Evolutionary conservation across 2,329 filamentous ascomycete genomes (phyloP), one percentile per base, ranked within the genome.

Genomic region (Penicillium sp.): DNA sequence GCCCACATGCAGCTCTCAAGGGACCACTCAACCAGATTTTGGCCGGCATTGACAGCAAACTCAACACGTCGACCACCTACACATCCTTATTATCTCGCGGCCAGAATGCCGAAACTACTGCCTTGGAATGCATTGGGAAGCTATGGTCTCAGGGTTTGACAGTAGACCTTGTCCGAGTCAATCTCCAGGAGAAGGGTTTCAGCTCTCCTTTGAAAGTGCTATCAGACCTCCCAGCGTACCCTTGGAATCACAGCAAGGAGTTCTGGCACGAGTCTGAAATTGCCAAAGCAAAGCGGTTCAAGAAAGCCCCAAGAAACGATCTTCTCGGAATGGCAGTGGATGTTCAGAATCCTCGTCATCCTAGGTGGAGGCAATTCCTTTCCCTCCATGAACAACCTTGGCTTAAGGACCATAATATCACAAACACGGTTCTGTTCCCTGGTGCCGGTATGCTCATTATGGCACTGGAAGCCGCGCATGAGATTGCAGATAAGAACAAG

Each of bases 371-470:
- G 14, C 63, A 70, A 40, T 65, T 65, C 47, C 49, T 71, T 9
- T 59, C 68, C 7, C 47, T 66, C n/a, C 57, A 55, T 3, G 69
- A 71, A 47, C 65, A 65, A 8, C 68, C 68, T 18, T 71, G 69
- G 69, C 40, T 71, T 2, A 61, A 51, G 23, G 63, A 70, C n/a
- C 65, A 71, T 59, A 53, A 63, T 56, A 64, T 49, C 2, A 21
- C 20, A 12, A 38, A 24, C 14, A 52, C 21, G 23, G 58, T 59
- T 52, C 56, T 69, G 9, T 68, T 66, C 47, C 67, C 68, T 2
- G 65, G 62, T 20, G 65, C 64, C 16, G 66, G 66, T 2, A 68
- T 62, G 54, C 47, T 70, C 20, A 59, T 63, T 4, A 69, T 69
- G 67, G 67, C 62, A 1, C 63, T 68, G 20, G 66, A 70, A 57